A percentile compares a stretch with the other conserved stretches of the same genome.
phyloP scores from a whole-genome alignment of 1,139 yeast genomes.

The Yamadazyma mexicana region DNA sequence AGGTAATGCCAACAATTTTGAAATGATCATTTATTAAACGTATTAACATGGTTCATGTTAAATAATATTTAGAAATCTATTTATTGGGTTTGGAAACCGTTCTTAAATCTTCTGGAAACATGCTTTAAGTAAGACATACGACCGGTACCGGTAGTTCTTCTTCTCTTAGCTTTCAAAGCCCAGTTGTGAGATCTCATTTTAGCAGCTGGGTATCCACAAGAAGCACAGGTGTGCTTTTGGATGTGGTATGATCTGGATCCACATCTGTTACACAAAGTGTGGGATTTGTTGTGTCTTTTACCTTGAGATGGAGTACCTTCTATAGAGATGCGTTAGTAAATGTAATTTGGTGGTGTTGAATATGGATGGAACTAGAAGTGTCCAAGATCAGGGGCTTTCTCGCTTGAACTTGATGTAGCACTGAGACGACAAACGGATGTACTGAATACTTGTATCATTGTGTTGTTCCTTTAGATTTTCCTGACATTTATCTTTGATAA shows the following conservation, averaged over 20 bases:
- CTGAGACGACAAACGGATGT: too few relatives aligned
- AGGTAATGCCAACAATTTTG: not conserved
- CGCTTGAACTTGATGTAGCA: too few relatives aligned
- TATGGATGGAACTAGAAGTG: not conserved
- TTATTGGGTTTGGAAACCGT: slow-evolving; percentile 84
- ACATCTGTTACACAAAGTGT: slow-evolving; percentile 99
- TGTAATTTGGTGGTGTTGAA: not conserved
- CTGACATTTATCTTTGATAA: too few relatives aligned
- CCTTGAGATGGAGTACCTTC: slow-evolving; percentile 99
- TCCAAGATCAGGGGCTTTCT: too few relatives aligned
- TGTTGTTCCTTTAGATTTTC: too few relatives aligned
- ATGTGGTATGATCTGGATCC: slow-evolving; percentile 98
- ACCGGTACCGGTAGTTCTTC: slow-evolving; percentile 99
- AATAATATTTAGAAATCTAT: slow-evolving; percentile 6
- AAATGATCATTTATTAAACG: slow-evolving; percentile 9
- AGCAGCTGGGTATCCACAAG: slow-evolving; percentile 99
- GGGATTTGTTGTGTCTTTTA: slow-evolving; percentile 99
- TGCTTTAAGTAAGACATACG: slow-evolving; percentile 98
- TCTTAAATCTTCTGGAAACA: slow-evolving; percentile 97
- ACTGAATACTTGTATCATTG: too few relatives aligned
- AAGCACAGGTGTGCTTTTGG: slow-evolving; percentile 98
- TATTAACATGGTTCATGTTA: slow-evolving; percentile 3
- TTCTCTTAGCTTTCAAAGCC: slow-evolving; percentile 99
- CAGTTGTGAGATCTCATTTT: slow-evolving; percentile 99
- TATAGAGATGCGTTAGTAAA: slow-evolving; percentile 30